These are phyloP conservation scores for Yamadazyma sp. DNA, from an alignment of 805 yeast genomes.

Conservation along the genomic window DNA sequence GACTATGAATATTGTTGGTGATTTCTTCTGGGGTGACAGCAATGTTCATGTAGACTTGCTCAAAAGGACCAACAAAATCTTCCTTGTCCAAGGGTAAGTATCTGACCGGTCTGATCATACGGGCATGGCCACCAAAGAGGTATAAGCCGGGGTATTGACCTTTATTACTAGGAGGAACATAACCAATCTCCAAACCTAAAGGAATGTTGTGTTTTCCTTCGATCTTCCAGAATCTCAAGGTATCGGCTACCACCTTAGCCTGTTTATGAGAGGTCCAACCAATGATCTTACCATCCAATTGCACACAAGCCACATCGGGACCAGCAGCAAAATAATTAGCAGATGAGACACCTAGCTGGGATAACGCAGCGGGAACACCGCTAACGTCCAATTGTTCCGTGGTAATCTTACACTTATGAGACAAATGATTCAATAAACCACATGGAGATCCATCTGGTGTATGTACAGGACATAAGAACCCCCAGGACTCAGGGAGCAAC, in stretches of 20 bases:
- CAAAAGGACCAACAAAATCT: conserved; percentile 95
- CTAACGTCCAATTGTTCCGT: conserved; percentile 76
- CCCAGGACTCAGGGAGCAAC: conserved; percentile 97
- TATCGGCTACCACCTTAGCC: conserved; percentile 83
- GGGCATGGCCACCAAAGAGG: conserved; percentile 85
- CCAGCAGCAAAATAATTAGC: conserved; percentile 83
- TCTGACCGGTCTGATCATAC: conserved; percentile 95
- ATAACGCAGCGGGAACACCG: conserved; percentile 62
- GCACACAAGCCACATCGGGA: conserved; percentile 85
- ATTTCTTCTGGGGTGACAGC: conserved; percentile 95
- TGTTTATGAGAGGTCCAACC: conserved; percentile 95
- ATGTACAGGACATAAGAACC: conserved; percentile 97
- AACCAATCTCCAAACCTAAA: conserved; percentile 84
- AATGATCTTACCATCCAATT: conserved; percentile 85
- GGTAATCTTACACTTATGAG: conserved; percentile 90
- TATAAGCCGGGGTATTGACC: conserved; percentile 98
- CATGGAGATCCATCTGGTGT: conserved; percentile 99
- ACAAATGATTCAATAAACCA: conserved; percentile 94
- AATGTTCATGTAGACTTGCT: conserved; percentile 94
- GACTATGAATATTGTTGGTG: conserved; percentile 75
- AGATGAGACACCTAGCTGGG: conserved; percentile 77
- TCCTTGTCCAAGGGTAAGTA: conserved; percentile 80
- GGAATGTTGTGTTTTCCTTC: conserved; percentile 80
- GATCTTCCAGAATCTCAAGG: conserved; percentile 90
- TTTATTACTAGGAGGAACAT: conserved; percentile 91